phyloP scores from a whole-genome alignment of 73 alveolate species.

The Diophrys appendiculata region DNA sequence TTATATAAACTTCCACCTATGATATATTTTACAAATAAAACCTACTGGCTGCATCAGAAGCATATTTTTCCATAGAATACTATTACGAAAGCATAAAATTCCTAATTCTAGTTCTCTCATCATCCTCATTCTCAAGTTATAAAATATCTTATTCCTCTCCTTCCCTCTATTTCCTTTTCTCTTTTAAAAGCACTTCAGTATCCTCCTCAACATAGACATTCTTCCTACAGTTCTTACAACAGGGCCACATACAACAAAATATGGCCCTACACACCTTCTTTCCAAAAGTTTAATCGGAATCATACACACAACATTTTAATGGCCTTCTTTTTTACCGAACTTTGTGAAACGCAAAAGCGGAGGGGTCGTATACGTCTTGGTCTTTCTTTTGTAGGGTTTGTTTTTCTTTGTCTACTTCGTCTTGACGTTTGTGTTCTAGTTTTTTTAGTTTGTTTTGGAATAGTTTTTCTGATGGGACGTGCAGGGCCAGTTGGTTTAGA shows the following conservation, averaged over 20 bases:
- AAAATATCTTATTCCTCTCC: background rate
- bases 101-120: background rate
- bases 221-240: background rate
- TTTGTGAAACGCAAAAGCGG: background rate
- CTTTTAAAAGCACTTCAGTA: background rate
- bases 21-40: constrained; percentile 37
- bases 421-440: background rate
- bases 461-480: background rate
- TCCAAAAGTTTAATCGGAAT: background rate
- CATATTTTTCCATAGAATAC: constrained; percentile 19
- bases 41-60: constrained; percentile 23
- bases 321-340: background rate
- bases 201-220: background rate
- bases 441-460: background rate
- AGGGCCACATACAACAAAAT: background rate
- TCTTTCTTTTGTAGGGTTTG: background rate
- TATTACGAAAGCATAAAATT: background rate
- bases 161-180: background rate
- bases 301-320: background rate
- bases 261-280: background rate
- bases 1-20: constrained; percentile 13
- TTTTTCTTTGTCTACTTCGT: background rate
- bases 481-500: background rate
- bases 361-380: background rate
- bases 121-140: background rate